Conservation (phyloP, 106 monocot species). For the Dendrobium nobile region DNA sequence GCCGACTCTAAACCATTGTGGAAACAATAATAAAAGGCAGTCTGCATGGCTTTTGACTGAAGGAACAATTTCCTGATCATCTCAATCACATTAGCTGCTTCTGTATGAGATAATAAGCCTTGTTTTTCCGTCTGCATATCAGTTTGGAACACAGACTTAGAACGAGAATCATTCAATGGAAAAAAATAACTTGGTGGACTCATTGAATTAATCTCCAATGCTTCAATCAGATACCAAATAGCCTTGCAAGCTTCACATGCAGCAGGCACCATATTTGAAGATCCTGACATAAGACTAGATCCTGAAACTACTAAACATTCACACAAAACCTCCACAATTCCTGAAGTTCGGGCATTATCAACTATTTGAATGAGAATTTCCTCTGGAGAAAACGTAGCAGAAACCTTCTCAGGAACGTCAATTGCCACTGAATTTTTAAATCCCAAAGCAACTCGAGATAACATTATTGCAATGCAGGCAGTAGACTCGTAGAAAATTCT, state of each 20-base stretch:
- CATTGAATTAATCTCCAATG: slow-evolving; percentile 50
- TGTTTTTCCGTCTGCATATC: slow-evolving; percentile 14
- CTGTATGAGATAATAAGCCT: slow-evolving; percentile 19
- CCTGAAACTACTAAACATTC: slow-evolving; percentile 61
- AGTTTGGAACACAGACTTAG: slow-evolving; percentile 5
- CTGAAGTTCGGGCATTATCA: slow-evolving; percentile 47
- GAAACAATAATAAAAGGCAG: slow-evolving; percentile 78
- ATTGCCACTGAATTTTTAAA: slow-evolving; percentile 38
- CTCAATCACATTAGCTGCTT: slow-evolving; percentile 35
- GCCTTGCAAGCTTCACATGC: slow-evolving; percentile 95
- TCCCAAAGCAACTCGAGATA: slow-evolving; percentile 53
- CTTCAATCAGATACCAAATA: slow-evolving; percentile 78
- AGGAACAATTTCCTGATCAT: slow-evolving; percentile 47
- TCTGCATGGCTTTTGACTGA: slow-evolving; percentile 66
- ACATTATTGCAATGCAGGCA: slow-evolving; percentile 69
- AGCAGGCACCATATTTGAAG: slow-evolving; percentile 80
- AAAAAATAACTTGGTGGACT: slow-evolving; percentile 30
- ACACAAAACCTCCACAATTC: slow-evolving; percentile 41
- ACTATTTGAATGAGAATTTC: slow-evolving; percentile 49
- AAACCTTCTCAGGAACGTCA: slow-evolving; percentile 22
- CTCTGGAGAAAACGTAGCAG: slow-evolving; percentile 12
- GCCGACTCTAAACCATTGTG: slow-evolving; percentile 93
- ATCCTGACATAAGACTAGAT: slow-evolving; percentile 58
- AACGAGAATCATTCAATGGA: slow-evolving; percentile 44
- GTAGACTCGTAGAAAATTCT: slow-evolving; percentile 80